Percentiles rank a stretch among this genome's conserved stretches.
Conservation (phyloP, 2,329 filamentous ascomycete species). For the Fusarium heterosporum region DNA sequence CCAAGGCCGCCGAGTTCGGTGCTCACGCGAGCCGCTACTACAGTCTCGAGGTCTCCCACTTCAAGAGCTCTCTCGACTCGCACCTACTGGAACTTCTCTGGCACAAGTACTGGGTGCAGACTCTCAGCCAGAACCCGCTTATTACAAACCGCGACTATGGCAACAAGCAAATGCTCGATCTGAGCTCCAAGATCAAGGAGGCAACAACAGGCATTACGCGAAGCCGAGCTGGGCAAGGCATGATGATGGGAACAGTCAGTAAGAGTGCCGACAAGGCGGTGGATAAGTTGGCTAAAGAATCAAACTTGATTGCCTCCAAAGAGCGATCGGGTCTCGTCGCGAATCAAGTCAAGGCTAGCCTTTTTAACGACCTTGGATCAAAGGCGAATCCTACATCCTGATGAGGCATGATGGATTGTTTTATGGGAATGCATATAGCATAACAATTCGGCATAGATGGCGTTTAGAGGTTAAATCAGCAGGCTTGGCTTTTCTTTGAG, state of each 20-base stretch:
- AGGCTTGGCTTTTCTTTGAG: conserved; percentile 18
- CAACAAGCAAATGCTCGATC: conserved; percentile 90
- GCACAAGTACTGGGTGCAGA: conserved; percentile 99
- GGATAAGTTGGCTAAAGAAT: conserved; percentile 70
- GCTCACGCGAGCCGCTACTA: conserved; percentile 94
- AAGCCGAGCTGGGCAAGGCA: conserved; percentile 44
- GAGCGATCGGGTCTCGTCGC: conserved; percentile 73
- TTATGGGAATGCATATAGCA: conserved; percentile 41
- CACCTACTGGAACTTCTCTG: conserved; percentile 89
- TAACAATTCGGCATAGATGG: conserved; percentile 45
- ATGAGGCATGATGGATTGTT: conserved; percentile 24
- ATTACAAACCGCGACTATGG: conserved; percentile 93
- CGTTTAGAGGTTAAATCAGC: conserved; percentile 45
- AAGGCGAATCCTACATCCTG: conserved; percentile 32
- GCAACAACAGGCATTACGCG: conserved; percentile 57
- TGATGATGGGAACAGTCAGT: conserved; percentile 41
- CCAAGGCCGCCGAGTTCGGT: conserved; percentile 95
- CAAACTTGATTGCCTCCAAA: conserved; percentile 70
- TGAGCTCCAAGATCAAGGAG: conserved; percentile 83
- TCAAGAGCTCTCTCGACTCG: conserved; percentile 90
- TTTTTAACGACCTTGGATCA: conserved; percentile 64
- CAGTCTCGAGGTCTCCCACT: conserved; percentile 89
- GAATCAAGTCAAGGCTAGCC: conserved; percentile 70
- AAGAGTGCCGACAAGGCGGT: conserved; percentile 60
- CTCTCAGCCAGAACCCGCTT: conserved; percentile 88